Conservation (phyloP, 208 protist species). For the Trypanosoma rangeli region DNA sequence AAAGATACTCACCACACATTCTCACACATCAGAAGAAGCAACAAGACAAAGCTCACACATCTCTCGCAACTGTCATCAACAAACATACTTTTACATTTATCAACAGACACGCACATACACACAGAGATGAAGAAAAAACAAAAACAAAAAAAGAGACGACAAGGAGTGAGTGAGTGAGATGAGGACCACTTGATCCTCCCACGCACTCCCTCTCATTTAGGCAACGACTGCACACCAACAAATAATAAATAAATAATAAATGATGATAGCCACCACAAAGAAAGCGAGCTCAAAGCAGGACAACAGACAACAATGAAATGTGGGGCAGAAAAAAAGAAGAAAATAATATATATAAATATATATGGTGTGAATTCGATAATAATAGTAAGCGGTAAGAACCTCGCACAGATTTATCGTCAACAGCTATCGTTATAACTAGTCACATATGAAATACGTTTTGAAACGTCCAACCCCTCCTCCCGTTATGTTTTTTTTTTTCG, state of each 20-base stretch:
- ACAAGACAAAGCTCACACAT: too few species aligned
- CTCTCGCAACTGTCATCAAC: too few species aligned
- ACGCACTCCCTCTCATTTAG: background rate
- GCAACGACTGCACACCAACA: background rate
- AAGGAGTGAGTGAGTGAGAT: too few species aligned
- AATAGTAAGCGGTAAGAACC: background rate
- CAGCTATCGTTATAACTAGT: too few species aligned
- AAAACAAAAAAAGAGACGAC: background rate
- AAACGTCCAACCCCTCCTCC: too few species aligned
- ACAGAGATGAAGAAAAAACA: background rate
- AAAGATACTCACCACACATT: background rate
- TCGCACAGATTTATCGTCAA: too few species aligned
- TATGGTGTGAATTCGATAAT: conserved; percentile 6
- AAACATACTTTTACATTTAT: background rate
- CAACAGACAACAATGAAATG: conserved; percentile 14
- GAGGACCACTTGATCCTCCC: background rate
- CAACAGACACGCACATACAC: background rate
- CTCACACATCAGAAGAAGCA: too few species aligned
- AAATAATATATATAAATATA: background rate
- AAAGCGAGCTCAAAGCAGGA: background rate
- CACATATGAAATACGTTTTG: too few species aligned
- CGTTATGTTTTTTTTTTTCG: too few species aligned
- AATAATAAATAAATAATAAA: conserved; percentile 12
- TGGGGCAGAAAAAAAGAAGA: conserved; percentile 9
- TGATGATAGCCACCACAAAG: conserved; percentile 13